phyloP scores from a whole-genome alignment of 1,139 yeast genomes.

The Protomyces lactucae-debilis region DNA sequence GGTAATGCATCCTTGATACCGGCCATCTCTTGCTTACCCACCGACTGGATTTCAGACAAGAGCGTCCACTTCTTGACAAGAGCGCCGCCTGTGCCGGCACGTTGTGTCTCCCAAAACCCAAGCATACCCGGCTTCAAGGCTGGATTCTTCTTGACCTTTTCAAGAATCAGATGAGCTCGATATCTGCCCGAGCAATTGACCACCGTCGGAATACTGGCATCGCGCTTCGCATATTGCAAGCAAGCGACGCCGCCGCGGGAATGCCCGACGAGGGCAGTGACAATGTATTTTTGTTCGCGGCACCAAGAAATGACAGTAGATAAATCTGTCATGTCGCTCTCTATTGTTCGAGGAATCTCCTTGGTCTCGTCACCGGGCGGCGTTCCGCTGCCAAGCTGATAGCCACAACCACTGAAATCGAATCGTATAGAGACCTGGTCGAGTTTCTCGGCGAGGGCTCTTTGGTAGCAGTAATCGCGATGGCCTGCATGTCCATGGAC shows the following conservation, averaged over 20 bases:
- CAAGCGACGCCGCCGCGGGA: conserved; percentile 50
- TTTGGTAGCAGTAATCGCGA: conserved; percentile 26
- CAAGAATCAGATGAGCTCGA: conserved; percentile 33
- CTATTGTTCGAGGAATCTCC: conserved; percentile 67
- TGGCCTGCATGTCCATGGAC: conserved; percentile 42
- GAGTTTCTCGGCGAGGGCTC: conserved; percentile 11
- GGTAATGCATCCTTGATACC: conserved; percentile 5
- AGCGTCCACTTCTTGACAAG: conserved; percentile 20
- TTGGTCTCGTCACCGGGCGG: conserved; percentile 41
- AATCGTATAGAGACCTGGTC: conserved; percentile 67
- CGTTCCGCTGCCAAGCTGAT: conserved; percentile 46
- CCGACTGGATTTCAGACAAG: conserved; percentile 19
- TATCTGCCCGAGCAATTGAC: conserved; percentile 72
- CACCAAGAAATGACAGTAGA: conserved; percentile 27
- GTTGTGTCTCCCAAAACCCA: conserved; percentile 22
- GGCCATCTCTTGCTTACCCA: conserved; percentile 19
- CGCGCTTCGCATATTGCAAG: conserved; percentile 37
- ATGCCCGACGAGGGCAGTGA: conserved; percentile 55
- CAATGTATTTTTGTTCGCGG: conserved; percentile 37
- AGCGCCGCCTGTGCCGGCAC: conserved; percentile 21
- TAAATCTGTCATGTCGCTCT: conserved; percentile 49
- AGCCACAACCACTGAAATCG: conserved; percentile 84
- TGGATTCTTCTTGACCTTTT: conserved; percentile 35
- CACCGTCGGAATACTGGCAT: conserved; percentile 53
- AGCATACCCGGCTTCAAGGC: conserved; percentile 1